Evolutionary conservation across 331 rosid genomes (phyloP), one percentile per base, ranked within the genome.

Genomic region (Prunus yedoensis): DNA sequence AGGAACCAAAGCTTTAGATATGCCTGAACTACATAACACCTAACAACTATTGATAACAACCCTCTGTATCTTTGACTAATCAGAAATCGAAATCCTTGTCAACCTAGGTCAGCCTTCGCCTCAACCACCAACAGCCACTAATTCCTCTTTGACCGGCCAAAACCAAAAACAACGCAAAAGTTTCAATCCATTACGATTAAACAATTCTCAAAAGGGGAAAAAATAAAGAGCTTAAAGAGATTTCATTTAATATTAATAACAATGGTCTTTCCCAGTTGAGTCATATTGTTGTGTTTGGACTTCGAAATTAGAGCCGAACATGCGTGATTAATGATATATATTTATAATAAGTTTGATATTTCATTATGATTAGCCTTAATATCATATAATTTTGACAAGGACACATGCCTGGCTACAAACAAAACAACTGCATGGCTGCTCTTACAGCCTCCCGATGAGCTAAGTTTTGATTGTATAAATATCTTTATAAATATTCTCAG

Each of bases 211-310:
- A 60, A 60, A 14, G 12, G 4, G 16, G 0, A 32, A 30, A 2
- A 7, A 28, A 15, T 4, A 32, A 63, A 5, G 16, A 17, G 47
- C 23, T 16, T 28, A 32, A 13, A 81, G 77, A 69, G 79, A 53
- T 4, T 25, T 11, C 50, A 21, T 16, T 30, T 57, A 38, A 46
- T 28, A 74, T 20, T 10, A 53, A 46, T n/a, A 2, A 70, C 51
- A 49, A 83, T 85, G 77, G 3, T 7, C 17, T 52, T 53, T 23
- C 18, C 58, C 23, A 11, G 3, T 23, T 57, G 17, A 11, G 32
- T 52, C 13, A 1, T 57, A 18, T 18, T n/a, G 64, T 78, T 56
- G 56, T 65, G 70, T 71, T 73, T 62, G 62, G 83, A 79, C 77
- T 54, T 45, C 72, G 75, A 77, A 79, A 12, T 38, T 38, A 7